Evolutionary conservation across 768 basidiomycete species (phyloP), one percentile per base, ranked within the genome.

Genomic region (Kwoniella europaea): DNA sequence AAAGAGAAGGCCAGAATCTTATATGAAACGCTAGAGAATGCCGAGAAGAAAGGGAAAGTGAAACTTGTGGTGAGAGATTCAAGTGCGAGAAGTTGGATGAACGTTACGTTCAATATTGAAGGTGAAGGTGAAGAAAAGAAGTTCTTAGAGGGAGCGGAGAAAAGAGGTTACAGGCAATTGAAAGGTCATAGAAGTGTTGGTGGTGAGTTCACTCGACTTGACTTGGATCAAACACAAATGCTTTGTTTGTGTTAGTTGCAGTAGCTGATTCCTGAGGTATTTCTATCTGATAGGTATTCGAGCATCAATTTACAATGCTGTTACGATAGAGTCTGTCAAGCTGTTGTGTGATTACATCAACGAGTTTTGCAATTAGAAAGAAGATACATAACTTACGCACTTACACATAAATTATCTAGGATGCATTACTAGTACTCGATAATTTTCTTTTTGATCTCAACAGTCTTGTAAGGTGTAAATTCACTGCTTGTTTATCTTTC

Each of bases 81-180:
- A 68, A 91, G 89, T 5, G 89, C 90, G 59, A 88, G 91, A 70
- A 98, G 95, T 84, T 91, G 92, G 89, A 98, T 98, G 96, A 99
- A 99, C 82, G 87, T 93, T 16, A 92, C 93, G 0, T 98, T 98
- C 84, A 88, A 89, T 64, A 85, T 95, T 13, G 73, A 89, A 13
- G 81, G 78, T 0, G 91, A 90, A 0, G 91, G 87, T 1, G 87
- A 86, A 20, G 86, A 97, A 82, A 88, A 88, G 76, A 84, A 85
- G 76, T 98, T 98, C 82, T 81, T 98, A 74, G 86, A 87, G 20
- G 93, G 91, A 10, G 95, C 95, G 0, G 91, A 93, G 79, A 86
- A 86, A 75, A 86, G 83, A 68, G 92, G 92, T 0, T 90, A 98
- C 88, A 90, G 89, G 76, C 92, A 91, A 43, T 84, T 97, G 67